Base-by-base conservation (phyloP, 805 yeast genomes). In the Barnettozyma pratensis region DNA sequence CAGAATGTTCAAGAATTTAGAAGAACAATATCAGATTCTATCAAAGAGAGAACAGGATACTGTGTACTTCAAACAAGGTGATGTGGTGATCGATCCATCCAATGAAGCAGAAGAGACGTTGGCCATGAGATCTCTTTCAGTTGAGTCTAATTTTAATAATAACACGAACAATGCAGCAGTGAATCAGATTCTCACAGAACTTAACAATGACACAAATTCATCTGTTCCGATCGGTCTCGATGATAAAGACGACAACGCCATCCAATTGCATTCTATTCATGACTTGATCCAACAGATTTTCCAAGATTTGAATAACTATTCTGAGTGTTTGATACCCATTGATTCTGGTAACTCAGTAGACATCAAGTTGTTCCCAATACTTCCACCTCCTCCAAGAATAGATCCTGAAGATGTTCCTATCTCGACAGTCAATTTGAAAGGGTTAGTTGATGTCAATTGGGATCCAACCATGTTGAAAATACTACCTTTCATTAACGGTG, bases 401-500 rank as follows among this genome's bases (percentile, higher is more conserved):
- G 74, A 81, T 44, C 80, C 95, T 0, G 87, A 74, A 57, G 96
- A 92, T 64, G 99, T 94, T 1, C 99, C 99, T 0, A 79, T 91
- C 5, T 80, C 95, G n/a, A 83, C 92, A 0, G 96, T 94, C 1
- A 81, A 82, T 45, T 69, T 94, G 34, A 75, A 76, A 30, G 70
- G 77, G 37, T 72, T 94, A 52, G 83, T 88, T 39, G 99, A 94
- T 65, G 85, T 87, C 7, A 85, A 87, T 58, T 94, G 99, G 97
- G 99, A 94, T 65, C 97, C 97, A 1, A 92, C 98, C 2, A 85
- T 94, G 94, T 72, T 89, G 41, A 84, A 86, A 56, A 87, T 94
- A 27, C 68, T 88, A 9, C 96, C 97, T 0, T 85, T 74, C 55
- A 88, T 94, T 44, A 81, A 94, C 59, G 99, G 99, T 1, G 73